phyloP scores from a whole-genome alignment of 78 protist genomes.

The Dictyostelium brefeldianum region DNA sequence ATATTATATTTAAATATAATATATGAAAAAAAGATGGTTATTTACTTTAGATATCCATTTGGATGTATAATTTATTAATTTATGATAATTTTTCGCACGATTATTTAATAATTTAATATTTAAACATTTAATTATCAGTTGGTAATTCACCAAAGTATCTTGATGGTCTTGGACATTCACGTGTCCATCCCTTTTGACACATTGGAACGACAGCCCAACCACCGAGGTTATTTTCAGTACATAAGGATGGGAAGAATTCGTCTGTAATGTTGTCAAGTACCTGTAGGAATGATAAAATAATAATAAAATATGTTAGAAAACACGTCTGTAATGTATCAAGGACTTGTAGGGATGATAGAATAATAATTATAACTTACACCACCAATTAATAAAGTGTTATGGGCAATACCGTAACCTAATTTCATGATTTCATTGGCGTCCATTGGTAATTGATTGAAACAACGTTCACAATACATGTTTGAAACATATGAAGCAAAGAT shows the following conservation, averaged over 20 bases:
- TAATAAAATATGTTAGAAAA: no score
- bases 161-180: background rate
- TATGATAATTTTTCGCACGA: no score
- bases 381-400: conserved; percentile 15
- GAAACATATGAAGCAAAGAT: conserved; percentile 46
- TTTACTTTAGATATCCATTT: no score
- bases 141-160: background rate
- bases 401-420: conserved; percentile 33
- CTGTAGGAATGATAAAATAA: no score
- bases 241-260: conserved; percentile 2
- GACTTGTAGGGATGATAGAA: no score
- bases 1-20: no score
- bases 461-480: conserved; percentile 60
- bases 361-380: conserved; percentile 18
- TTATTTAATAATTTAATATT: no score
- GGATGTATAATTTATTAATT: no score
- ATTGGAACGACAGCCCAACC: conserved; percentile 13
- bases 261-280: no score
- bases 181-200: background rate
- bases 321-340: no score
- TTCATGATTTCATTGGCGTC: conserved; percentile 28
- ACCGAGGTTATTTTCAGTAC: background rate
- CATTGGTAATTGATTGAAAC: conserved; percentile 64
- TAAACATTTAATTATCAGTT: no score
- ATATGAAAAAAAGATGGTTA: no score